Conservation (phyloP, 495 filamentous ascomycete genomes). For the Evernia prunastri region DNA sequence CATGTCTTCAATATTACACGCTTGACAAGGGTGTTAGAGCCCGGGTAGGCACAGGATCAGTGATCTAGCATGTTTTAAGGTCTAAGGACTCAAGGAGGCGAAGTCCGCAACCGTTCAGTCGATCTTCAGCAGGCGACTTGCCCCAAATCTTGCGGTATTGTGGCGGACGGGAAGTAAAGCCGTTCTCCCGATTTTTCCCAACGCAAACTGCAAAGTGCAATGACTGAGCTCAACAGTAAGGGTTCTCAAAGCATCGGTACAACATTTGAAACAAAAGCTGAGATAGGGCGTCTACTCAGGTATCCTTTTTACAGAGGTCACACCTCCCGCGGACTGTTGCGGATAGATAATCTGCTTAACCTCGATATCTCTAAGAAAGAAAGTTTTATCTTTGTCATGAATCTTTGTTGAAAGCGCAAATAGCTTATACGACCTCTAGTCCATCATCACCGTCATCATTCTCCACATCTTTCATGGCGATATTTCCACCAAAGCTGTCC, state of each 20-base stretch:
- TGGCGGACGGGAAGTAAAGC: not conserved
- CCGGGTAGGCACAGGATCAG: not conserved
- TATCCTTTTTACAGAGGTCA: not conserved
- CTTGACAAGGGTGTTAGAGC: not conserved
- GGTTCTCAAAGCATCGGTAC: not conserved
- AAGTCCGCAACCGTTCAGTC: not conserved
- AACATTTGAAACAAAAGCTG: not conserved
- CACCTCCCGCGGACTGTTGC: not conserved
- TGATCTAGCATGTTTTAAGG: not conserved
- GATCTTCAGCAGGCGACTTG: not conserved
- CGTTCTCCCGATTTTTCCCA: not conserved
- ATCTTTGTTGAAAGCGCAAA: not conserved
- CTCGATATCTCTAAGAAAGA: not conserved
- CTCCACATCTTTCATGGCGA: conserved; percentile 31
- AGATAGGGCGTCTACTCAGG: not conserved
- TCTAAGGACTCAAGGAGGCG: not conserved
- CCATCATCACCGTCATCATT: conserved; percentile 47
- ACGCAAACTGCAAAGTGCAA: not conserved
- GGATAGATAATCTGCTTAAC: not conserved
- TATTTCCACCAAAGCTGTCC: conserved; percentile 59
- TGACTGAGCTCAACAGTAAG: not conserved
- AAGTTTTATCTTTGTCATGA: not conserved
- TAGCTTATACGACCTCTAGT: conserved; percentile 47
- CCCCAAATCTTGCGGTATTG: not conserved
- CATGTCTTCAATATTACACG: not conserved